Percentiles rank a stretch among this genome's conserved stretches.
Conservation (phyloP, 2,329 filamentous ascomycete species). For the Cordyceps fumosorosea region DNA sequence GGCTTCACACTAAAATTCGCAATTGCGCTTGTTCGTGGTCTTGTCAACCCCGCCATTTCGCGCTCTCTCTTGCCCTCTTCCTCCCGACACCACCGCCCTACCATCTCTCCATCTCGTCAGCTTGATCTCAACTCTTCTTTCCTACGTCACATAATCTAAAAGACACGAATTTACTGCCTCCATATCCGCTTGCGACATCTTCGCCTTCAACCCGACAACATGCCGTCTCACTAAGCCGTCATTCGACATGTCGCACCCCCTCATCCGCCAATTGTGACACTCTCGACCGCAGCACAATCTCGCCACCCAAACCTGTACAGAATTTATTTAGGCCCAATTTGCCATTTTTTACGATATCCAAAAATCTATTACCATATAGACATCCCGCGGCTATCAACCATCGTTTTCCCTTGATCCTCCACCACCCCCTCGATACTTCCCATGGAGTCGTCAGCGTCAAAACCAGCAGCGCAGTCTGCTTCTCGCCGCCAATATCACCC, state of each 20-base stretch:
- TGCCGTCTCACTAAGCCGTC: background rate
- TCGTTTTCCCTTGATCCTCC: background rate
- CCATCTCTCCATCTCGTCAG: background rate
- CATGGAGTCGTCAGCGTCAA: conserved; percentile 3
- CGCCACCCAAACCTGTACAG: background rate
- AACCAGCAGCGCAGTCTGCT: background rate
- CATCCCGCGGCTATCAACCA: background rate
- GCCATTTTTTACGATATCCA: background rate
- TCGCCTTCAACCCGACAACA: background rate
- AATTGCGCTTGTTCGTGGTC: no score
- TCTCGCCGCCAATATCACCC: conserved; percentile 1
- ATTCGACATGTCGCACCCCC: conserved; percentile 5
- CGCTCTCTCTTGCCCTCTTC: background rate
- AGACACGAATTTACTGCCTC: background rate
- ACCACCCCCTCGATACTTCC: background rate
- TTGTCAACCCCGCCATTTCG: background rate
- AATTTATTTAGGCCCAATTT: background rate
- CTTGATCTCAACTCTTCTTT: background rate
- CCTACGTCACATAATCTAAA: background rate
- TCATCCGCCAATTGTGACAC: background rate
- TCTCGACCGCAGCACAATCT: background rate
- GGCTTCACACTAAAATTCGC: no score
- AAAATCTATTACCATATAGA: background rate
- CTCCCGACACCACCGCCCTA: background rate
- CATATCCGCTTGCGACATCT: background rate